Evolutionary conservation across 2,329 filamentous ascomycete genomes (phyloP).

Genomic region (Curvularia sp.): DNA sequence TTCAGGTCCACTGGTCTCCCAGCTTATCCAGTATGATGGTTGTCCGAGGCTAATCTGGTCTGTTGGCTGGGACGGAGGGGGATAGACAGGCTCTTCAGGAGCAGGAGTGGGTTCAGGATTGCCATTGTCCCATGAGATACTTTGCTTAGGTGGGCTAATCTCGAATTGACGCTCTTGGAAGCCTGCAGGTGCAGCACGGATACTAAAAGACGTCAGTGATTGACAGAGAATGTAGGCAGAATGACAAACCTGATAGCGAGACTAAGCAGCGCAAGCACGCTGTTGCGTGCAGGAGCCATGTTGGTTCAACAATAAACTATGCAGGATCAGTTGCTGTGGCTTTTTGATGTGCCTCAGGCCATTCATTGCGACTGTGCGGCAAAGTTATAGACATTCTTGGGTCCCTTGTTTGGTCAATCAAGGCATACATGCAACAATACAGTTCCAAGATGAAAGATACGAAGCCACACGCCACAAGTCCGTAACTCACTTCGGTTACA

Average conservation of each 20-base stretch:
- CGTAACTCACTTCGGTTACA: constrained; percentile 29
- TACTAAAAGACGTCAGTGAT: constrained; percentile 23
- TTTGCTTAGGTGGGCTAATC: constrained; percentile 26
- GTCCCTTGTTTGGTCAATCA: constrained; percentile 23
- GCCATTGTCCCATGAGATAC: constrained; percentile 28
- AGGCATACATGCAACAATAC: constrained; percentile 27
- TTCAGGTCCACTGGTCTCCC: constrained; percentile 9
- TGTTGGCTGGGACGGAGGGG: constrained; percentile 15
- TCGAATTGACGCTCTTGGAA: constrained; percentile 27
- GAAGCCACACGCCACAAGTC: constrained; percentile 26
- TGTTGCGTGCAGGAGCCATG: constrained; percentile 38
- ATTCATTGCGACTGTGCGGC: constrained; percentile 12
- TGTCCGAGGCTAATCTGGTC: constrained; percentile 16
- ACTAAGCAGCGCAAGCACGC: constrained; percentile 36
- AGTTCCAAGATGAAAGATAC: constrained; percentile 48
- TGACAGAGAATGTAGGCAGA: neutral
- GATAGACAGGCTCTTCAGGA: constrained; percentile 15
- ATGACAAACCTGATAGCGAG: constrained; percentile 35
- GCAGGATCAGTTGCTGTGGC: constrained; percentile 9
- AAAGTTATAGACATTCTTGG: constrained; percentile 39
- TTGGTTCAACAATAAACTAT: constrained; percentile 6
- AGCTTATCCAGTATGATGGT: constrained; percentile 13
- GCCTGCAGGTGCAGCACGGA: constrained; percentile 31
- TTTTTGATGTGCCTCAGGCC: constrained; percentile 14
- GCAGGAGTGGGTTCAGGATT: constrained; percentile 20